Evolutionary conservation across 2,329 filamentous ascomycete species (phyloP).

Genomic region (Colletotrichum incanum): DNA sequence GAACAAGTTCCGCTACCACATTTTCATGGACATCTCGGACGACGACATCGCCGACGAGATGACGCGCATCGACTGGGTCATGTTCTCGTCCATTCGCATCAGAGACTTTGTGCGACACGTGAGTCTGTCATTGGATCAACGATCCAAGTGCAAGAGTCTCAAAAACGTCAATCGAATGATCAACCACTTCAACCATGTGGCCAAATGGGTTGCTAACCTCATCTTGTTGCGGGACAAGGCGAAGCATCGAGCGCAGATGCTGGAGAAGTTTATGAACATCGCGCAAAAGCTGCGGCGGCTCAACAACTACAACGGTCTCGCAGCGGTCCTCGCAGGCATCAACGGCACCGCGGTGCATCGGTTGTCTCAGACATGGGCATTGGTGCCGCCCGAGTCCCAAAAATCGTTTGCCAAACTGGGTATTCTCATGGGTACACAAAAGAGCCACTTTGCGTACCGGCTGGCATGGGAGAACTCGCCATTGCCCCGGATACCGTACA

Average conservation of each 20-base stretch:
- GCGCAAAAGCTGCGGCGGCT: conserved; percentile 88
- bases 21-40: conserved; percentile 88
- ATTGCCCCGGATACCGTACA: conserved; percentile 90
- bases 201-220: conserved; percentile 87
- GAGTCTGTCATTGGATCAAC: conserved; percentile 79
- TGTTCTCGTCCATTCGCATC: conserved; percentile 95
- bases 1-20: conserved; percentile 89
- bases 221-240: conserved; percentile 93
- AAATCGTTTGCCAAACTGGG: conserved; percentile 91
- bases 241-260: conserved; percentile 90
- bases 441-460: conserved; percentile 95
- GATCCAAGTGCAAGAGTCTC: conserved; percentile 82
- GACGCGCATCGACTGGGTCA: conserved; percentile 97
- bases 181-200: conserved; percentile 89
- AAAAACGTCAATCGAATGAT: conserved; percentile 96
- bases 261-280: conserved; percentile 97
- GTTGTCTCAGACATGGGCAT: conserved; percentile 82
- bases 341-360: conserved; percentile 91
- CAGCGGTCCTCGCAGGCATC: conserved; percentile 93
- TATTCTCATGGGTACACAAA: conserved; percentile 93
- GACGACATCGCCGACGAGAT: conserved; percentile 92
- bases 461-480: conserved; percentile 97
- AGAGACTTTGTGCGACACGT: conserved; percentile 95
- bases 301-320: conserved; percentile 97
- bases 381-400: conserved; percentile 80